Evolutionary conservation across 2,329 filamentous ascomycete genomes (phyloP), one percentile per base, ranked within the genome.

Genomic region (Coniochaeta prunicola): DNA sequence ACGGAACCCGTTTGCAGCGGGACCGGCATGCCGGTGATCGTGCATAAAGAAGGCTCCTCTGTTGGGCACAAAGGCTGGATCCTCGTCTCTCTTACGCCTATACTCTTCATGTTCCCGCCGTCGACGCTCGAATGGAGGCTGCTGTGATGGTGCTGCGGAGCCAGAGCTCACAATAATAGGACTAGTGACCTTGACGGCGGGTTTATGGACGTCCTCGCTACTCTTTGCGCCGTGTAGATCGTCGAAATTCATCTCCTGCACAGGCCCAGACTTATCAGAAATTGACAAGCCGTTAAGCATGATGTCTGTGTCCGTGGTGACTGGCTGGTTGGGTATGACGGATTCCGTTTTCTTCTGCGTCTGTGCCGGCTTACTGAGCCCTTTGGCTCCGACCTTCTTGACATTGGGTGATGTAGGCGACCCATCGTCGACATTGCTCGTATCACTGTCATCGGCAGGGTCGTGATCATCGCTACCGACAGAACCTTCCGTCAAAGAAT

Each of bases 31-130:
- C 62, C 91, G 85, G 68, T 94, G 91, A 71, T 97, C 94, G 73
- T 97, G 93, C 85, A 97, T 92, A 77, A 97, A 97, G 79, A 97
- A 97, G 62, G 90, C 88, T 60, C 94, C 94, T 64, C 93, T 82
- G 69, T 96, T 97, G 58, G 94, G 93, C 58, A 97, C 93, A 74
- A 96, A 96, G 12, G 92, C 87, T 36, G 93, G 93, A 71, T 96
- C 91, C 66, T 91, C 87, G 70, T 96, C 91, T 66, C 91, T 84
- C 72, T 90, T 90, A 75, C 89, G 91, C 75, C 88, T 87, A 76
- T 96, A 96, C 69, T 96, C 91, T 64, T 96, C 92, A 68, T 96
- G 91, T 69, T 97, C 92, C 65, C 89, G 86, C 64, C 90, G 86
- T 72, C 90, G 87, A 64, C 85, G 82, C 63, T 94, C 89, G 57